Conservation (phyloP, 495 filamentous ascomycete genomes). For the Tricharina praecox region DNA sequence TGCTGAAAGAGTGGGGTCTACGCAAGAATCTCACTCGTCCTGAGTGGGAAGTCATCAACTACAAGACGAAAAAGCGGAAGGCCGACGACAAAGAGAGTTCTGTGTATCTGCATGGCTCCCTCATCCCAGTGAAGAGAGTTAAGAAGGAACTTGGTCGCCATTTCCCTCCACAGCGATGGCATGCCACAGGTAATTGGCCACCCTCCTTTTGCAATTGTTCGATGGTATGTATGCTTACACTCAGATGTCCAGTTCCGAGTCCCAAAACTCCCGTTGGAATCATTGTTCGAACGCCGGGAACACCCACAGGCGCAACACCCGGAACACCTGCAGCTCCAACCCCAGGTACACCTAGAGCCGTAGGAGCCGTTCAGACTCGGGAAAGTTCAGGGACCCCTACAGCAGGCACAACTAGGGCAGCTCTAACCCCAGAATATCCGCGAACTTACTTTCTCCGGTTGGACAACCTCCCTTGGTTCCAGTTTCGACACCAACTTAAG, state of each 20-base stretch:
- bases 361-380: background rate
- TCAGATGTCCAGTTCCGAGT: background rate
- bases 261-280: background rate
- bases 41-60: background rate
- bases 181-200: background rate
- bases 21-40: background rate
- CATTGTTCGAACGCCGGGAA: background rate
- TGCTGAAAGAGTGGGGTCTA: background rate
- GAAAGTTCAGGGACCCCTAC: background rate
- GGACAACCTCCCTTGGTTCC: slow-evolving; percentile 1
- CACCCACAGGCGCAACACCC: background rate
- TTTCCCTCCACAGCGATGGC: background rate
- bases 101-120: background rate
- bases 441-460: background rate
- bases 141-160: background rate
- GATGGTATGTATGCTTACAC: background rate
- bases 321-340: background rate
- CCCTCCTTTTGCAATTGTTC: background rate
- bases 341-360: background rate
- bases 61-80: slow-evolving; percentile 1
- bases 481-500: background rate
- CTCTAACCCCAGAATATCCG: background rate
- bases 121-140: background rate
- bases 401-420: no score
- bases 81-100: background rate